Base-by-base conservation (phyloP, 805 yeast species). In the Zygosaccharomyces pseudorouxii region DNA sequence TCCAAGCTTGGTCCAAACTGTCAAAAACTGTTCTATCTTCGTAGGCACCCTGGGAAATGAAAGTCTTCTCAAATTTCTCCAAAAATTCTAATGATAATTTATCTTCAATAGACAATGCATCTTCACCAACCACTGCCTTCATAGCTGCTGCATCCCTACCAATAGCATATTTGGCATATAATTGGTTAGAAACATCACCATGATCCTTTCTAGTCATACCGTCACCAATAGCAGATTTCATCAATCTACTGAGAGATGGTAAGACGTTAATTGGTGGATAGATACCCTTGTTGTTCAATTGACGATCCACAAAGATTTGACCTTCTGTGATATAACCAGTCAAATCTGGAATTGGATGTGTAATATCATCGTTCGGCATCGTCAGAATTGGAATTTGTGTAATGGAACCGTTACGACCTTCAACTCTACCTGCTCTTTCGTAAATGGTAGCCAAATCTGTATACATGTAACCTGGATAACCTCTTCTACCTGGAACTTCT, bases 401-500 rank as follows among this genome's bases (percentile, higher is more conserved):
- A 68, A 93, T 93, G 42, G 99, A 93, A 70, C 99, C 99, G 67
- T 93, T 93, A 76, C 99, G 86, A 58, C 99, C 99, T 75, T 93
- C 99, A 55, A 93, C 98, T 78, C 99, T 87, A 71, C 99, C 99
- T 40, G 99, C 99, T 78, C 99, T 88, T 77, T 93, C 99, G 72
- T 93, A 93, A 65, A 93, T 89, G 45, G 98, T 93, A 45, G 98
- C 88, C 78, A 93, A 88, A 84, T 93, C 99, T 42, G 99, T 93
- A 76, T 93, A 93, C 99, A 93, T 93, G 73, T 93, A 93, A 86
- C 99, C 99, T 56, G 99, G 99, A 73, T 93, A 93, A 79, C 99
- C 99, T 84, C 99, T 89, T 81, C 99, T 89, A 79, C 99, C 99
- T 68, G 99, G 99, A 41, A 93, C 99, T 76, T 95, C 99, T 75